These are phyloP conservation scores for Sinapis alba DNA, from an alignment of 441 rosid genomes.

Conservation along the genomic window DNA sequence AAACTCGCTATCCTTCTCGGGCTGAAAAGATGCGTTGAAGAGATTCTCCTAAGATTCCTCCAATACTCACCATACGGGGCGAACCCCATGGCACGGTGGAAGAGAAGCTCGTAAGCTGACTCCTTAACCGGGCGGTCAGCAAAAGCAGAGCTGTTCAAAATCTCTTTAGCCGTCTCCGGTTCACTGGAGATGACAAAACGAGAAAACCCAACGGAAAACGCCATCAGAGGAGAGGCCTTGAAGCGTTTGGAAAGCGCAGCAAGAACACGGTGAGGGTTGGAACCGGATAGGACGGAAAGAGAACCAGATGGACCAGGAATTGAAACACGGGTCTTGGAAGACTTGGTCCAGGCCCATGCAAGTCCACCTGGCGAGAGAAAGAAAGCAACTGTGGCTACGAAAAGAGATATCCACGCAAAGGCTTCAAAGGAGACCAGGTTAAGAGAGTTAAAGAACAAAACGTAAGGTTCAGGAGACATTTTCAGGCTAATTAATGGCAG, in stretches of 20 bases:
- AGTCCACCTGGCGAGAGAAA: slow-evolving; percentile 70
- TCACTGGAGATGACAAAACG: slow-evolving; percentile 75
- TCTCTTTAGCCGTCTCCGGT: slow-evolving; percentile 75
- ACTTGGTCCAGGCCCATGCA: slow-evolving; percentile 57
- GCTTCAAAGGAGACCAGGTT: slow-evolving; percentile 41
- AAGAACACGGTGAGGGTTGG: slow-evolving; percentile 60
- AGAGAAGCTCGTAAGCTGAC: slow-evolving; percentile 78
- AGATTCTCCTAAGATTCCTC: slow-evolving; percentile 76
- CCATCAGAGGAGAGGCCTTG: slow-evolving; percentile 59
- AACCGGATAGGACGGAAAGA: slow-evolving; percentile 45
- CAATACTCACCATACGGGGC: slow-evolving; percentile 83
- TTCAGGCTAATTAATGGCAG: not conserved
- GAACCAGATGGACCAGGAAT: slow-evolving; percentile 71
- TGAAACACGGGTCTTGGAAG: slow-evolving; percentile 37
- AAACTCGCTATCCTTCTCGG: slow-evolving; percentile 58
- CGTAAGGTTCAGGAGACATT: slow-evolving; percentile 49
- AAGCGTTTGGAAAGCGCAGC: slow-evolving; percentile 43
- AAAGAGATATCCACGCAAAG: slow-evolving; percentile 35
- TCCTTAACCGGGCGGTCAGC: slow-evolving; percentile 87
- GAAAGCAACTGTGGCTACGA: slow-evolving; percentile 45
- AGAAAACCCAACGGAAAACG: slow-evolving; percentile 74
- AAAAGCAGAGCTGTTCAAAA: slow-evolving; percentile 70
- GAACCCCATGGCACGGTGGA: slow-evolving; percentile 84
- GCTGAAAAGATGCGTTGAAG: slow-evolving; percentile 73
- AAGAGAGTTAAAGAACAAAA: slow-evolving; percentile 31